Percentiles rank a stretch among this genome's conserved stretches.
Conservation (phyloP, 176 grass and related monocot genomes). For the Coix lacrymajobi region DNA sequence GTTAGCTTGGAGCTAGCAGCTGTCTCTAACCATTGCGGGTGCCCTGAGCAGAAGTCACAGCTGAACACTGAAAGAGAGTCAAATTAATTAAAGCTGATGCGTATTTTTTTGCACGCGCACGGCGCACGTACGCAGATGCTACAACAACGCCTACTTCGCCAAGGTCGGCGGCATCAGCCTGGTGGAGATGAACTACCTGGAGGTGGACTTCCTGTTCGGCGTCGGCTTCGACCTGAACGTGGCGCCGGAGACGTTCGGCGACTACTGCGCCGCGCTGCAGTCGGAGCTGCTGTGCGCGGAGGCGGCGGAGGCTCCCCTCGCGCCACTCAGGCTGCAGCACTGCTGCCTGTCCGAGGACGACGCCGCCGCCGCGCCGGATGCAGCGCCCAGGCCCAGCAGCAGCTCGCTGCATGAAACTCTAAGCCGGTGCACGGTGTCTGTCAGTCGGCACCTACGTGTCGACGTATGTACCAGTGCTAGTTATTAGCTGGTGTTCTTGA, state of each 20-base stretch:
- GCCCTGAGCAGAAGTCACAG: not conserved
- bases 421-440: not conserved
- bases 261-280: slow-evolving; percentile 54
- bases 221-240: slow-evolving; percentile 54
- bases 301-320: not conserved
- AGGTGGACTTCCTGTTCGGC: slow-evolving; percentile 57
- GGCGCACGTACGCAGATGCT: slow-evolving; percentile 28
- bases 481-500: not conserved
- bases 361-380: slow-evolving; percentile 2
- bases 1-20: too few relatives aligned
- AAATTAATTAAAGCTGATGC: not conserved
- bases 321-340: slow-evolving; percentile 22
- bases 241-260: slow-evolving; percentile 37
- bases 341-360: slow-evolving; percentile 56
- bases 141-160: slow-evolving; percentile 57
- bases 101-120: not conserved
- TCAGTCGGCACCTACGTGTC: not conserved
- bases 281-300: slow-evolving; percentile 33
- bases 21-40: too few relatives aligned
- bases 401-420: slow-evolving; percentile 36
- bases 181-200: slow-evolving; percentile 64
- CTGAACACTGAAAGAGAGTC: not conserved
- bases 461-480: not conserved
- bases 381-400: slow-evolving; percentile 28
- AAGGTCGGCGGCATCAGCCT: slow-evolving; percentile 56